Conservation (phyloP, 139 green algal genomes). For the Asterochloris sp. region DNA sequence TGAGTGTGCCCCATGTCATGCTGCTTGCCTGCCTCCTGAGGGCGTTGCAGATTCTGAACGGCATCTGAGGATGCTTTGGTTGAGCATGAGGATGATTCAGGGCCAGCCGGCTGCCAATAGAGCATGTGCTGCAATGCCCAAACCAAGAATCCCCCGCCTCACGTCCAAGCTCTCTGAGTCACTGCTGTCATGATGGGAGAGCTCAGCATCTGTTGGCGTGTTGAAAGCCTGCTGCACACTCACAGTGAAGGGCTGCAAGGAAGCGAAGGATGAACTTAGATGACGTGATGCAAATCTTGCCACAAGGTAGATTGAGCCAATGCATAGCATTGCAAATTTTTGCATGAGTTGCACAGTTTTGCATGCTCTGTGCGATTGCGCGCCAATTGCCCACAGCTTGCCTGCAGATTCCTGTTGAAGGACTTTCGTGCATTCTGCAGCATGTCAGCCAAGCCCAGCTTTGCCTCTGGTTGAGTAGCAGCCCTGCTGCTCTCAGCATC, state of each 20-base stretch:
- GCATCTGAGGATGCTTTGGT: neutral
- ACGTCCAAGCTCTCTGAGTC: neutral
- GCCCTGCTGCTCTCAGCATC: no score
- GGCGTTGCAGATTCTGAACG: neutral
- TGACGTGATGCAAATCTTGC: no score
- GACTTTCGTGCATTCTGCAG: slow-evolving; percentile 13
- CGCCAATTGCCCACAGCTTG: no score
- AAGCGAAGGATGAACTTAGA: no score
- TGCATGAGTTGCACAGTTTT: slow-evolving; percentile 3
- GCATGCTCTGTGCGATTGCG: neutral
- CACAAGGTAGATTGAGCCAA: neutral
- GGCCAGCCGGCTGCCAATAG: neutral
- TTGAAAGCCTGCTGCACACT: no score
- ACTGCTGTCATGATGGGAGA: neutral
- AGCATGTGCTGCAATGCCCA: neutral
- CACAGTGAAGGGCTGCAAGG: no score
- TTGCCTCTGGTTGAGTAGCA: no score
- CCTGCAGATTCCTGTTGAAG: slow-evolving; percentile 5
- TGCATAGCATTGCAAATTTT: neutral
- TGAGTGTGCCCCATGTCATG: neutral
- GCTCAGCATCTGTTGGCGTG: no score
- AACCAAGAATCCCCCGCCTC: neutral
- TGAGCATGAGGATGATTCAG: neutral
- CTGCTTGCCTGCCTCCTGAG: neutral
- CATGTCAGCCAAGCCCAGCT: neutral